phyloP scores from a whole-genome alignment of 192 early-diverging fungal genomes.

The Piromyces sp. region DNA sequence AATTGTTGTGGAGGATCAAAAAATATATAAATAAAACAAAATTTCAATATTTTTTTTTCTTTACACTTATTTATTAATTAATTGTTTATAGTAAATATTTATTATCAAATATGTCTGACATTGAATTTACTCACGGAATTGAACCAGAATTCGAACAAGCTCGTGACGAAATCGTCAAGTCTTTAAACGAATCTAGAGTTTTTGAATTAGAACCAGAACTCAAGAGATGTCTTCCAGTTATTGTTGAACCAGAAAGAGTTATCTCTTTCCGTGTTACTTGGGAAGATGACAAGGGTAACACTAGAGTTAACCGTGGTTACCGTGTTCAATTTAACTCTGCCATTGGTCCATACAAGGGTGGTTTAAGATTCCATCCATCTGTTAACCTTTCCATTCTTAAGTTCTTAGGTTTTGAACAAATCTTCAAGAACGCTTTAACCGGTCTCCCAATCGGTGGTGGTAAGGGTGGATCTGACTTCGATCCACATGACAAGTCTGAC shows the following conservation, averaged over 20 bases:
- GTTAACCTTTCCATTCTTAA: conserved; percentile 34
- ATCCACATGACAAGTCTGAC: conserved; percentile 26
- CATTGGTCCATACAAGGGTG: conserved; percentile 37
- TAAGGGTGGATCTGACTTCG: conserved; percentile 31
- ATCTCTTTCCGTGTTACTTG: conserved; percentile 29
- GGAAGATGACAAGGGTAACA: conserved; percentile 26
- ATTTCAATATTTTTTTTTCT: no score
- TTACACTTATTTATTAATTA: no score
- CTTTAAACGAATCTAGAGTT: neutral
- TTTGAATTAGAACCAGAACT: neutral
- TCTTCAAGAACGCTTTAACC: conserved; percentile 35
- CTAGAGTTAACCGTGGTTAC: conserved; percentile 31
- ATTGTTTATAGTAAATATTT: no score
- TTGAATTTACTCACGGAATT: neutral
- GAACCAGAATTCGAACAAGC: neutral
- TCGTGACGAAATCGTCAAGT: neutral
- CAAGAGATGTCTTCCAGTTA: neutral
- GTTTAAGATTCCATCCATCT: conserved; percentile 31
- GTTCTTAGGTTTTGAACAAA: conserved; percentile 36
- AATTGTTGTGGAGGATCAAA: no score
- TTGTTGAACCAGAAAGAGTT: conserved; percentile 31
- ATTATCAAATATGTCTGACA: no score
- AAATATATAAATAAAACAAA: no score
- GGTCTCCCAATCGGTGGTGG: conserved; percentile 31
- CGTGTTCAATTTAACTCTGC: conserved; percentile 37